These are phyloP conservation scores for Leptographium galeiforme DNA, from an alignment of 2,329 filamentous ascomycete genomes.

Conservation along the genomic window DNA sequence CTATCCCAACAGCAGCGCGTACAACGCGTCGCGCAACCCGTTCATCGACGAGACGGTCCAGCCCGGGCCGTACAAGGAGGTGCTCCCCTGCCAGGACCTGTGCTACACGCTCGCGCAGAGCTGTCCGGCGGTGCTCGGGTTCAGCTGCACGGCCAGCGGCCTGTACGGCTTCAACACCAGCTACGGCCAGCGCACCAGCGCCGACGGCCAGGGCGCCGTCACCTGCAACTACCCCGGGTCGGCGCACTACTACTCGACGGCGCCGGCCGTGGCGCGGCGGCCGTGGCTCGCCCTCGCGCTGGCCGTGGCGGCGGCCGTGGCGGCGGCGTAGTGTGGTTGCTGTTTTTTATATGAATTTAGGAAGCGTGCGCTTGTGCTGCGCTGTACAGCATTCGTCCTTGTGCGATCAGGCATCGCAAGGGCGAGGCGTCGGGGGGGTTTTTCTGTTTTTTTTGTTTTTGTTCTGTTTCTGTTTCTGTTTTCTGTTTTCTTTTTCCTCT, in stretches of 20 bases:
- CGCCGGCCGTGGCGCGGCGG: constrained; percentile 4
- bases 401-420: background rate
- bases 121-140: constrained; percentile 65
- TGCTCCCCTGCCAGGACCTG: constrained; percentile 75
- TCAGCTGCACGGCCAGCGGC: constrained; percentile 52
- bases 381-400: background rate
- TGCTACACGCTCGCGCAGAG: constrained; percentile 77
- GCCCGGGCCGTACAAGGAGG: constrained; percentile 87
- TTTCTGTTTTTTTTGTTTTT: background rate
- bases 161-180: constrained; percentile 29
- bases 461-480: no score
- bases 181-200: constrained; percentile 24
- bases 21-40: constrained; percentile 51
- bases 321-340: background rate
- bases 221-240: constrained; percentile 51
- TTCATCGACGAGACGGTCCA: constrained; percentile 57
- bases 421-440: background rate
- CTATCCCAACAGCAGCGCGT: constrained; percentile 21
- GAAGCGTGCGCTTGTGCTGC: no score
- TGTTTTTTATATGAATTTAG: no score
- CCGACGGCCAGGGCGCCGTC: constrained; percentile 14
- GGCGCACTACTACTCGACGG: constrained; percentile 32
- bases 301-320: background rate
- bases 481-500: no score
- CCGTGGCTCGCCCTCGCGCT: background rate